Evolutionary conservation across 2,329 filamentous ascomycete genomes (phyloP).

Genomic region (Sclerotinia nivalis): DNA sequence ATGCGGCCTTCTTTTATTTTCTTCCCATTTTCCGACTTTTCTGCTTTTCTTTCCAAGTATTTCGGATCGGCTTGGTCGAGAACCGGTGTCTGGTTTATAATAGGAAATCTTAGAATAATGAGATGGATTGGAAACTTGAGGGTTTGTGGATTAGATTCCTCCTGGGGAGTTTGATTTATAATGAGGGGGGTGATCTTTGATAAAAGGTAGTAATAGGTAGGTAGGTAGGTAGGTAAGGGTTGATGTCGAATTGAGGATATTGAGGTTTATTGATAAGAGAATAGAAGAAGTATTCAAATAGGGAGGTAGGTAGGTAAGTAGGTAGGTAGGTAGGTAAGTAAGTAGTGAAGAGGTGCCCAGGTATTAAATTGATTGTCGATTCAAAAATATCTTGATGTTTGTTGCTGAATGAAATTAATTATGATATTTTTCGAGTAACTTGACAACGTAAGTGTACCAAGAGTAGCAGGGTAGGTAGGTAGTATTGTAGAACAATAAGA

Average conservation of each 20-base stretch:
- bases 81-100: not conserved
- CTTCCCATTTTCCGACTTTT: not conserved
- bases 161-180: not conserved
- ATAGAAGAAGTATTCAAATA: not conserved
- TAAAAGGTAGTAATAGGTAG: not conserved
- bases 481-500: not conserved
- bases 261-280: not conserved
- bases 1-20: not conserved
- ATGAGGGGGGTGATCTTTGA: not conserved
- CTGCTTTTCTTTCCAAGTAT: not conserved
- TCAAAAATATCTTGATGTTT: slow-evolving; percentile 1
- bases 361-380: not conserved
- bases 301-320: not conserved
- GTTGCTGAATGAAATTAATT: too few species aligned
- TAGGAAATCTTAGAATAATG: not conserved
- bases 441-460: not conserved
- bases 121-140: not conserved
- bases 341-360: not conserved
- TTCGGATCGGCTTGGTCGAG: not conserved
- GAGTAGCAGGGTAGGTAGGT: not conserved
- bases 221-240: not conserved
- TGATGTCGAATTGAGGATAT: not conserved
- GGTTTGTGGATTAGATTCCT: not conserved
- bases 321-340: not conserved
- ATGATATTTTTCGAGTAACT: too few species aligned